Base-by-base conservation (phyloP, 73 alveolate species). In the Tetrahymena thermophila region DNA sequence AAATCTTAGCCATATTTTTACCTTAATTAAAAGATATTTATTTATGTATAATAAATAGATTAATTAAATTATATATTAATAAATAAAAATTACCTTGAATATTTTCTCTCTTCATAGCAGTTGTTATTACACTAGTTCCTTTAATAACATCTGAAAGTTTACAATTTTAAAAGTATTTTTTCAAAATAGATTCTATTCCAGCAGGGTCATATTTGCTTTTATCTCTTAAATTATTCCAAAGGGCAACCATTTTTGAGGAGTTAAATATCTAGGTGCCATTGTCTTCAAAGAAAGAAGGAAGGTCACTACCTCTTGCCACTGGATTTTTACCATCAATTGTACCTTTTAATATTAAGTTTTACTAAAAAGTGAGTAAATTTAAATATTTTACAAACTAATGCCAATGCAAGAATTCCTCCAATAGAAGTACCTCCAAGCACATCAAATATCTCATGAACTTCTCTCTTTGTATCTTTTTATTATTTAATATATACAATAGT, bases 361-460 rank as follows among this genome's bases (percentile, higher is more conserved):
- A 19, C 17, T n/a, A n/a, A 28, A 11, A 71, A 11, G 2, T 71
- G 11, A 71, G 1, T 28, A 71, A 28, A 71, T 23, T 71, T 8
- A 28, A 71, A 25, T 28, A 28, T 31, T 71, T 25, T 71, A 71
- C 89, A 71, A 25, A 71, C 89, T 85, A 94, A 85, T 4, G 95
- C 93, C 17, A 94, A 85, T 0, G 96, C 96, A 21, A 94, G 55
- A 84, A 94, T 94, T 14, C 96, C 96, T 84, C 96, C 96, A 38
- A 94, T 94, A 0, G 96, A 94, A 35, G 96, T 94, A 21, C 96
- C 96, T 23, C 95, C 96, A 13, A 94, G 57, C 11, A 89, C 93
- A 85, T 94, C 96, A 34, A 94, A 94, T 25, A 94, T 43, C 85
- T 94, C 42, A 84, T 94, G 93, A 15, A 94, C 95, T 35, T 94